phyloP scores from a whole-genome alignment of 1,284 basidiomycete genomes.

The Erythrobasidium hasegawianum region DNA sequence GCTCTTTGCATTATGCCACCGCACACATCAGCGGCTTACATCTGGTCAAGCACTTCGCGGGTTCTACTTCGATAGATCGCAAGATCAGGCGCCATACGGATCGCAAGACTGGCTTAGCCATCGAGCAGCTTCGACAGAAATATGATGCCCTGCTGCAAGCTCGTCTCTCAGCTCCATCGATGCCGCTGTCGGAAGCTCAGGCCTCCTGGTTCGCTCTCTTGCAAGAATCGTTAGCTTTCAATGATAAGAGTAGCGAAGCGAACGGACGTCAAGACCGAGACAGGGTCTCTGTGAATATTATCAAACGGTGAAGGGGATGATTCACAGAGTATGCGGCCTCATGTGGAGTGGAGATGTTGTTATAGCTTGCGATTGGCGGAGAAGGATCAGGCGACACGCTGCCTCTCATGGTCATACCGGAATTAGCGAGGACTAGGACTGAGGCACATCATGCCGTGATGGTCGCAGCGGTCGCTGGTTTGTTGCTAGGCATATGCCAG shows the following conservation, averaged over 20 bases:
- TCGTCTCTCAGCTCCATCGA: conserved; percentile 10
- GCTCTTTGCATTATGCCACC: not conserved
- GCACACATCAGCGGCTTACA: no score
- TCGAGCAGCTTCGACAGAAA: conserved; percentile 72
- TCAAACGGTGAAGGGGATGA: conserved; percentile 11
- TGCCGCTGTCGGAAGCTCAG: not conserved
- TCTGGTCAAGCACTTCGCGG: conserved; percentile 73
- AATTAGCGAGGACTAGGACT: no score
- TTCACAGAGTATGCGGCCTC: no score
- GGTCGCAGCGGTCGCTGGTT: no score
- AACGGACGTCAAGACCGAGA: not conserved
- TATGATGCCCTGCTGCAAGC: conserved; percentile 62
- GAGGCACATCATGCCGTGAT: no score
- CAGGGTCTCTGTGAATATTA: conserved; percentile 22
- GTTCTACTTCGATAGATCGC: conserved; percentile 73
- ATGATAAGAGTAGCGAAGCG: conserved; percentile 1
- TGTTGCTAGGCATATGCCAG: no score
- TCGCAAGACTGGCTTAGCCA: conserved; percentile 70
- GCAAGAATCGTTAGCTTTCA: conserved; percentile 9
- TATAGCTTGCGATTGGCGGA: no score
- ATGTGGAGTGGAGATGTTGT: no score
- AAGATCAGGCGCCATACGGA: conserved; percentile 71
- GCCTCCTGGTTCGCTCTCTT: conserved; percentile 18
- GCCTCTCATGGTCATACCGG: no score
- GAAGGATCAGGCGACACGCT: no score